A percentile compares a stretch with the other conserved stretches of the same genome.
These are phyloP conservation scores for Phlebiopsis flavidoalba DNA, from an alignment of 768 basidiomycete genomes.

Conservation along the genomic window DNA sequence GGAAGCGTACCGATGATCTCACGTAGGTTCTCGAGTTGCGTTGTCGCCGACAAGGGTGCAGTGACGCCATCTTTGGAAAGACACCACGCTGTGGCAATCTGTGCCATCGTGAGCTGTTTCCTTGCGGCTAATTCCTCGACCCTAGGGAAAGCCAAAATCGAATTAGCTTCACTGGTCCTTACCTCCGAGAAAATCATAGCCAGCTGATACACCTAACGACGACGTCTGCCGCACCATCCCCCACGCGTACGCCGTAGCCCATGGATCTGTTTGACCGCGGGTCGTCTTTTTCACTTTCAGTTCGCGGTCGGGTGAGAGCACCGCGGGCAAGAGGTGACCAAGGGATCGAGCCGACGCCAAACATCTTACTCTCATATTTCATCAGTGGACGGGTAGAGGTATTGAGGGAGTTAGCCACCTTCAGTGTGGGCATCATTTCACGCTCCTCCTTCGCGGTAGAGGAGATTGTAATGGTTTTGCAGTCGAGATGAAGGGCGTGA, in stretches of 20 bases:
- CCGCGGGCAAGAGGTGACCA: constrained; percentile 38
- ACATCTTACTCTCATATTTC: constrained; percentile 15
- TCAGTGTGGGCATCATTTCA: constrained; percentile 34
- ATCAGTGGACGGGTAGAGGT: not conserved
- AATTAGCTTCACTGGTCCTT: not conserved
- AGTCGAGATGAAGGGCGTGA: constrained; percentile 40
- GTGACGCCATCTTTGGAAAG: constrained; percentile 27
- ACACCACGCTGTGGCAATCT: constrained; percentile 34
- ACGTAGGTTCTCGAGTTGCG: constrained; percentile 31
- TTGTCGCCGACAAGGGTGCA: constrained; percentile 38
- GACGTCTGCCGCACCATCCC: constrained; percentile 9
- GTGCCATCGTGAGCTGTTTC: constrained; percentile 36
- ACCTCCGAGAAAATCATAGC: too few species aligned
- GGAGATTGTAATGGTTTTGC: constrained; percentile 38
- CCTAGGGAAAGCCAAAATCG: not conserved
- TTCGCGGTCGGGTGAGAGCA: not conserved
- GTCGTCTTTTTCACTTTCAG: not conserved
- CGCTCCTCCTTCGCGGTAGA: constrained; percentile 44
- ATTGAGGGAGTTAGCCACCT: constrained; percentile 11
- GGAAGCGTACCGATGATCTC: constrained; percentile 30
- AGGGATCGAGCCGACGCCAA: constrained; percentile 34
- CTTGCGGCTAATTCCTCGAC: constrained; percentile 39
- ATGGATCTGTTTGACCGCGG: constrained; percentile 1
- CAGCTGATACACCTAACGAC: not conserved
- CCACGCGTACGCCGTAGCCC: constrained; percentile 5